These are phyloP conservation scores for Myxozyma nipponensis DNA, from an alignment of 805 yeast genomes.

Conservation along the genomic window DNA sequence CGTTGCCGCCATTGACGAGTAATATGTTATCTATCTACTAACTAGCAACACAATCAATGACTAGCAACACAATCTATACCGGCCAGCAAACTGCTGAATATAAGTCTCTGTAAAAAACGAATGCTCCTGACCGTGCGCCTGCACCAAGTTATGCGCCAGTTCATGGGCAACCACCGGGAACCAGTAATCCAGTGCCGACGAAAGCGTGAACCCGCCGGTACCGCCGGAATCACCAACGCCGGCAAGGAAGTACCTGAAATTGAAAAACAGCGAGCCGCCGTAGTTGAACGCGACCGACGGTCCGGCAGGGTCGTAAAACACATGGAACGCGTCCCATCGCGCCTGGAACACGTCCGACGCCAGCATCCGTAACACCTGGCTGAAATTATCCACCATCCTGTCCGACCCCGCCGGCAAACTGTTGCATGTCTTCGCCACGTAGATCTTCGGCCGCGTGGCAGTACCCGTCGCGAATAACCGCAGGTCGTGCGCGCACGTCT, in stretches of 20 bases:
- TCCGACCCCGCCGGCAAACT: constrained; percentile 5
- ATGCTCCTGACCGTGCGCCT: constrained; percentile 39
- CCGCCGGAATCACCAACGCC: constrained; percentile 1
- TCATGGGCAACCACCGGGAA: constrained; percentile 42
- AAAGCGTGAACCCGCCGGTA: constrained; percentile 3
- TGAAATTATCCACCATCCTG: not conserved
- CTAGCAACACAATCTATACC: constrained; percentile 6
- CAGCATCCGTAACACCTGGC: constrained; percentile 9
- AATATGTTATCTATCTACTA: not conserved
- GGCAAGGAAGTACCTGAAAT: constrained; percentile 32
- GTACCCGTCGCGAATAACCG: constrained; percentile 11
- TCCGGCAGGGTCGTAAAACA: constrained; percentile 32
- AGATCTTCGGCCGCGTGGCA: constrained; percentile 15
- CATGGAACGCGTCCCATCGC: constrained; percentile 31
- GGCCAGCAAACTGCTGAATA: constrained; percentile 30
- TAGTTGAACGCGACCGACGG: constrained; percentile 40
- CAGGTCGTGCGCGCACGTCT: constrained; percentile 22
- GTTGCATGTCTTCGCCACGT: constrained; percentile 3
- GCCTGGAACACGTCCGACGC: constrained; percentile 28
- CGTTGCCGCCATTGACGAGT: not conserved
- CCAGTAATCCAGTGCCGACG: constrained; percentile 36
- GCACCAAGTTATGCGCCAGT: constrained; percentile 40
- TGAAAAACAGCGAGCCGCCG: constrained; percentile 40
- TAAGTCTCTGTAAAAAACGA: constrained; percentile 37
- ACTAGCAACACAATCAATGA: not conserved